phyloP scores from a whole-genome alignment of 2,329 filamentous ascomycete species.

The Curvularia lunata region DNA sequence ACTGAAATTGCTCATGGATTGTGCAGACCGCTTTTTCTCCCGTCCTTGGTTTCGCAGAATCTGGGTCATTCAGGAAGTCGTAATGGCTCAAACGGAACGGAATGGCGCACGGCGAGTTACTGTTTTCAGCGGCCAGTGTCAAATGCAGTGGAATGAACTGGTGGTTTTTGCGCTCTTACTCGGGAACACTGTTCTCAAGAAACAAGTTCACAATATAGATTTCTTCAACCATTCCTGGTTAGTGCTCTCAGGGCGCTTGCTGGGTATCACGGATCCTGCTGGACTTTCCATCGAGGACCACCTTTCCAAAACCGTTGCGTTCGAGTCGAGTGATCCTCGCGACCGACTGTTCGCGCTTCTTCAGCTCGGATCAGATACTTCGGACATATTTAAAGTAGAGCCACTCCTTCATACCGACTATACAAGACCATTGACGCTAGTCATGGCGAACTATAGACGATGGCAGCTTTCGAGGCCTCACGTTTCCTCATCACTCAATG shows the following conservation, averaged over 20 bases:
- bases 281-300: background rate
- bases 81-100: background rate
- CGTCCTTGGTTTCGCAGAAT: conserved; percentile 1
- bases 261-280: background rate
- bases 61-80: background rate
- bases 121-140: background rate
- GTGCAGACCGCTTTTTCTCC: background rate
- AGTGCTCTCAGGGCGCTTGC: background rate
- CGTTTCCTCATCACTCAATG: background rate
- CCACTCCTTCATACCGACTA: background rate
- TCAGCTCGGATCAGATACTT: conserved; percentile 1
- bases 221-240: conserved; percentile 1
- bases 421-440: background rate
- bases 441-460: background rate
- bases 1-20: background rate
- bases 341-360: conserved; percentile 1
- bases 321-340: conserved; percentile 4
- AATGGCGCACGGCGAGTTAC: conserved; percentile 1
- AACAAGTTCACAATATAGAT: background rate
- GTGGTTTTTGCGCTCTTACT: background rate
- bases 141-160: background rate
- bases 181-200: background rate
- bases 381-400: background rate
- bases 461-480: background rate
- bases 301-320: background rate